Percentiles rank a stretch among this genome's conserved stretches.
Conservation (phyloP, 768 basidiomycete species). For the Psilocybe sp. region DNA sequence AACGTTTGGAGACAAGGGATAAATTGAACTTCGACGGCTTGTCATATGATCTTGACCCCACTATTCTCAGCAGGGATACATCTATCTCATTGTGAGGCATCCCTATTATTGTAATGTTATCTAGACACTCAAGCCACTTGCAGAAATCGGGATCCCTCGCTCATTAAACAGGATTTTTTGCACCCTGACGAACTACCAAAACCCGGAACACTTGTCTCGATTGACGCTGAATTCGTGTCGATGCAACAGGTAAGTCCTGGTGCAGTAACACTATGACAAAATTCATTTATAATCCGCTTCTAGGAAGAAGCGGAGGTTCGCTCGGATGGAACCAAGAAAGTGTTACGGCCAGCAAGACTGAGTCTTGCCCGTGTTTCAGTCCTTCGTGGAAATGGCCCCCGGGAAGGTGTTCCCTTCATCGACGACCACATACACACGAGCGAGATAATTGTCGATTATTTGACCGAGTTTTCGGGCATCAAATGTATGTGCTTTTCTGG, state of each 20-base stretch:
- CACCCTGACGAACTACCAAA: constrained; percentile 73
- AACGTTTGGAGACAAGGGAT: constrained; percentile 61
- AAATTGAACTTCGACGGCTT: constrained; percentile 63
- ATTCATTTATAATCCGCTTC: neutral
- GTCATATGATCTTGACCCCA: constrained; percentile 64
- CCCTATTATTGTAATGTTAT: neutral
- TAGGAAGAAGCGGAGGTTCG: constrained; percentile 95
- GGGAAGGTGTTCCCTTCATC: constrained; percentile 87
- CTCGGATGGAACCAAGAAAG: constrained; percentile 92
- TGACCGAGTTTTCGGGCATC: constrained; percentile 97
- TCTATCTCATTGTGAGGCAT: constrained; percentile 76
- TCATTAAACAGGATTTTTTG: constrained; percentile 79
- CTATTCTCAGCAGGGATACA: constrained; percentile 81
- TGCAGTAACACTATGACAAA: too few species aligned
- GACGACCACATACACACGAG: constrained; percentile 98
- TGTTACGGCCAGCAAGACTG: constrained; percentile 86
- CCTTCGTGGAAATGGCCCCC: constrained; percentile 77
- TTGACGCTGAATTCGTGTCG: constrained; percentile 97
- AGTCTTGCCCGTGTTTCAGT: constrained; percentile 95
- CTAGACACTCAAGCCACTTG: neutral
- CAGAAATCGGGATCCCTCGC: constrained; percentile 72
- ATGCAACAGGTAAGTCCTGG: constrained; percentile 75
- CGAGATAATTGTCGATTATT: constrained; percentile 91
- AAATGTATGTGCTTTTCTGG: constrained; percentile 55
- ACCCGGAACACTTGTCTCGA: constrained; percentile 86